These are phyloP conservation scores for Xerocomus brunneocitrinus DNA, from an alignment of 768 basidiomycete genomes.

Conservation along the genomic window DNA sequence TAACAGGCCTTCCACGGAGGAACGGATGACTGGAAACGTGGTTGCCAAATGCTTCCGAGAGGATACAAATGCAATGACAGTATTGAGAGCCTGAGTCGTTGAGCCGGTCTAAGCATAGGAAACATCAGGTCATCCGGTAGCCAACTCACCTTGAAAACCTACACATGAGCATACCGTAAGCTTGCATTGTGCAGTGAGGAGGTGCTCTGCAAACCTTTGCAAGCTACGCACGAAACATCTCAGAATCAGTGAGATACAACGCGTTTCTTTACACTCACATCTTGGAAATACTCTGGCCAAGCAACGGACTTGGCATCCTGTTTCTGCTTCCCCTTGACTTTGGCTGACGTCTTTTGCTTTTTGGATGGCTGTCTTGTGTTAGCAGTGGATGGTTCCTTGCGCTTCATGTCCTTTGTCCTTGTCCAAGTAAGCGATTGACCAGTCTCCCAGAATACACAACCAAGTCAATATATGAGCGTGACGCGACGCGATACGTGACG, in stretches of 20 bases:
- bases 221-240: slow-evolving; percentile 34
- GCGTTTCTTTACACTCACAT: slow-evolving; percentile 25
- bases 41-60: slow-evolving; percentile 75
- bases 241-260: background rate
- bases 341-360: slow-evolving; percentile 6
- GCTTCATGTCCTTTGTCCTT: slow-evolving; percentile 8
- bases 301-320: slow-evolving; percentile 2
- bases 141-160: slow-evolving; percentile 43
- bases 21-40: slow-evolving; percentile 69
- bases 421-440: no score
- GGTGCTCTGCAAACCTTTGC: slow-evolving; percentile 47
- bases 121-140: background rate
- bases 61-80: slow-evolving; percentile 83
- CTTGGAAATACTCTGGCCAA: slow-evolving; percentile 67
- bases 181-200: no score
- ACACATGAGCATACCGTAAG: background rate
- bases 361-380: slow-evolving; percentile 4
- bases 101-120: no score
- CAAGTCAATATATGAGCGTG: background rate
- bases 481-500: slow-evolving; percentile 23
- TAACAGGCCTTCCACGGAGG: slow-evolving; percentile 76
- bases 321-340: slow-evolving; percentile 13
- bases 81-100: slow-evolving; percentile 67
- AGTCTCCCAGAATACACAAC: no score
- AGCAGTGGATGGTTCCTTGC: slow-evolving; percentile 2